Evolutionary conservation across 352 stramenopile species (phyloP).

Genomic region (Phytopythium litorale): DNA sequence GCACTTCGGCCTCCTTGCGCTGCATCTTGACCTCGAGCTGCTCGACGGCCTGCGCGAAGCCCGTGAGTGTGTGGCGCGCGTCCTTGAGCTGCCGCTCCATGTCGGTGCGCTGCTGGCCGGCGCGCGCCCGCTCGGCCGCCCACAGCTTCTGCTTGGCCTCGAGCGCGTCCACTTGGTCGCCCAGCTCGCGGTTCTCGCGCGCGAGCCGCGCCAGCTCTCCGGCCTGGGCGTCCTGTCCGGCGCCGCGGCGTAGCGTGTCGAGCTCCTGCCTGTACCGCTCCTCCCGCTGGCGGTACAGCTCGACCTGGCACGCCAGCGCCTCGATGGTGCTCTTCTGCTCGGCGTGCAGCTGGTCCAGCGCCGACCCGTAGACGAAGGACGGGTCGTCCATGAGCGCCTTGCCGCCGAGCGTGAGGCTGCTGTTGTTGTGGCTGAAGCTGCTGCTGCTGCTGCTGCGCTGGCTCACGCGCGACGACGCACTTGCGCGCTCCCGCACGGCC

Average conservation of each 20-base stretch:
- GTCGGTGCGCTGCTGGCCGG: slow-evolving; percentile 43
- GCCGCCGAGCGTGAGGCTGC: slow-evolving; percentile 9
- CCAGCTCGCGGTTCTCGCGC: slow-evolving; percentile 50
- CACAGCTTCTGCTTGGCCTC: slow-evolving; percentile 33
- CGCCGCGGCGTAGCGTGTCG: slow-evolving; percentile 41
- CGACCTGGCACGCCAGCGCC: slow-evolving; percentile 64
- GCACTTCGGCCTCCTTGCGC: slow-evolving; percentile 58
- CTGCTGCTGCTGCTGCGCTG: slow-evolving; percentile 14
- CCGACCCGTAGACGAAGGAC: slow-evolving; percentile 39
- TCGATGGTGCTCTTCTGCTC: slow-evolving; percentile 84
- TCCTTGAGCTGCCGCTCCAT: slow-evolving; percentile 59
- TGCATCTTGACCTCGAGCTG: slow-evolving; percentile 80
- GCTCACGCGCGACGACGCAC: not conserved
- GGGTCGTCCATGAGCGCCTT: slow-evolving; percentile 30
- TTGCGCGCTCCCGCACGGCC: not conserved
- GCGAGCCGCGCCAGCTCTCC: slow-evolving; percentile 36
- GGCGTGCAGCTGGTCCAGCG: slow-evolving; percentile 71
- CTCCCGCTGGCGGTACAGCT: slow-evolving; percentile 76
- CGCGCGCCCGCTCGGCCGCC: slow-evolving; percentile 34
- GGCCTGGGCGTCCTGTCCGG: slow-evolving; percentile 19
- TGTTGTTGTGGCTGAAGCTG: slow-evolving; percentile 17
- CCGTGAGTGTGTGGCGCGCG: slow-evolving; percentile 42
- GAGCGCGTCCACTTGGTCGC: slow-evolving; percentile 55
- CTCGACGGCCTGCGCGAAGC: slow-evolving; percentile 68
- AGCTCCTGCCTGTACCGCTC: slow-evolving; percentile 66